A percentile compares a stretch with the other conserved stretches of the same genome.
Evolutionary conservation across 495 filamentous ascomycete species (phyloP).

Genomic region (Penicillium herquei): DNA sequence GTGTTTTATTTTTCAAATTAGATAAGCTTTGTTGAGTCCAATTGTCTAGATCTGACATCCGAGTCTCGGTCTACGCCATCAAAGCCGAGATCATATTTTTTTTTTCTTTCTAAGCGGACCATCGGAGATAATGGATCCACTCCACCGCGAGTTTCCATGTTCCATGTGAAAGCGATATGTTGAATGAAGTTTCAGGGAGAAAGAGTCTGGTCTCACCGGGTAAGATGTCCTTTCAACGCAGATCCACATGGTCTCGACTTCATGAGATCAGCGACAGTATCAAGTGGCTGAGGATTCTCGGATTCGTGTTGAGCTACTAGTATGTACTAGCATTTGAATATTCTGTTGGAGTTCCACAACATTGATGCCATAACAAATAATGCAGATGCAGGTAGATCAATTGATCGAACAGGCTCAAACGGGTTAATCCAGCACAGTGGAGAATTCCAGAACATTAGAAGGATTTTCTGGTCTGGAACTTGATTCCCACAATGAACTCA

Average conservation of each 20-base stretch:
- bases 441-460: constrained; percentile 18
- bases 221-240: not conserved
- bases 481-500: not conserved
- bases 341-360: too few relatives aligned
- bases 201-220: not conserved
- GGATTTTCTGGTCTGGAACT: not conserved
- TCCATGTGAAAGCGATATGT: constrained; percentile 2
- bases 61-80: constrained; percentile 5
- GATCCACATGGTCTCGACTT: too few relatives aligned
- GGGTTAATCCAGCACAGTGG: constrained; percentile 15
- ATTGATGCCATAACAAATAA: too few relatives aligned
- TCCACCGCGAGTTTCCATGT: constrained; percentile 12
- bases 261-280: too few relatives aligned
- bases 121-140: constrained; percentile 9
- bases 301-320: too few relatives aligned
- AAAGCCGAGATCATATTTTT: not conserved
- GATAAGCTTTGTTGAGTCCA: not conserved
- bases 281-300: too few relatives aligned
- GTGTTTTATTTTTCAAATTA: not conserved
- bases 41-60: constrained; percentile 3
- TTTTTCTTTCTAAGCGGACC: constrained; percentile 4
- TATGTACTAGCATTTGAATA: too few relatives aligned
- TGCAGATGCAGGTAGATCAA: too few relatives aligned
- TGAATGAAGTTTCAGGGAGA: not conserved
- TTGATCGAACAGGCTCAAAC: constrained; percentile 19